These are phyloP conservation scores for Sclerotinia borealis DNA, from an alignment of 2,329 filamentous ascomycete genomes.

Conservation along the genomic window DNA sequence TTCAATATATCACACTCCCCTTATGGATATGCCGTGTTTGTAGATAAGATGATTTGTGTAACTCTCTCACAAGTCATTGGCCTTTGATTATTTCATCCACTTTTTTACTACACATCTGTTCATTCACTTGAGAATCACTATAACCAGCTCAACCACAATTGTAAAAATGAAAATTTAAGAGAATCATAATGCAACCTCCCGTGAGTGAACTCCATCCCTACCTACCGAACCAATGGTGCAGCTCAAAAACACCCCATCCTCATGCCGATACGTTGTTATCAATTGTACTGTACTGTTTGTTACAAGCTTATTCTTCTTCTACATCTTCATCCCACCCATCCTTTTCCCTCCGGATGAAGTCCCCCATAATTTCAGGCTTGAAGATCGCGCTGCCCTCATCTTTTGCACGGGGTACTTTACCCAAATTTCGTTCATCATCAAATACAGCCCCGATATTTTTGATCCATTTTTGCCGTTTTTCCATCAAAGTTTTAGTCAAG, in stretches of 20 bases:
- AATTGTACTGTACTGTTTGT: neutral
- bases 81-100: too few relatives aligned
- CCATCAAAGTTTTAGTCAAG: slow-evolving; percentile 86
- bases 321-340: slow-evolving; percentile 67
- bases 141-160: neutral
- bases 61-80: neutral
- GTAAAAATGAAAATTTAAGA: neutral
- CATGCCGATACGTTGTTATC: neutral
- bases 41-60: neutral
- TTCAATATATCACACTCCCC: neutral
- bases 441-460: slow-evolving; percentile 88
- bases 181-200: neutral
- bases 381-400: slow-evolving; percentile 69
- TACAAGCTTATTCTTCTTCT: slow-evolving; percentile 29
- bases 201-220: neutral
- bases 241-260: neutral
- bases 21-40: neutral
- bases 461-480: slow-evolving; percentile 82
- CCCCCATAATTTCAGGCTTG: slow-evolving; percentile 63
- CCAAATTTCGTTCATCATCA: slow-evolving; percentile 55
- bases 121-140: neutral
- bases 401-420: slow-evolving; percentile 55
- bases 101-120: neutral
- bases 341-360: slow-evolving; percentile 72
- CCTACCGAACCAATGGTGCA: neutral